Percentiles rank a stretch among this genome's conserved stretches.
Conservation (phyloP, 805 yeast species). For the Pichia occidentalis region DNA sequence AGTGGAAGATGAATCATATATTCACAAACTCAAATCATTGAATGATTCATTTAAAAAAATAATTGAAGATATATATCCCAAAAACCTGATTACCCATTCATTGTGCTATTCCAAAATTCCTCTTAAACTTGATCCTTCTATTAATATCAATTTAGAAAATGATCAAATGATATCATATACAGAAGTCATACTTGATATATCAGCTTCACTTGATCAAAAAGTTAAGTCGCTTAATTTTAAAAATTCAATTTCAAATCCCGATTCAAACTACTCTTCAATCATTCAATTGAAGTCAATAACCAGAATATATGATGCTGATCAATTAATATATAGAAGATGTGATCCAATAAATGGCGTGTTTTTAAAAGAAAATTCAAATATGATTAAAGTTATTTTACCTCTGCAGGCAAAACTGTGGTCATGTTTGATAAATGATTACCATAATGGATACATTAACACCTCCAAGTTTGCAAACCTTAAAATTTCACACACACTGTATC, state of each 20-base stretch:
- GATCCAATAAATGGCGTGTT: conserved; percentile 29
- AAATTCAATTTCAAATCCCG: background rate
- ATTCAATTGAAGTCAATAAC: conserved; percentile 26
- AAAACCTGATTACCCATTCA: conserved; percentile 20
- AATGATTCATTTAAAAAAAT: conserved; percentile 17
- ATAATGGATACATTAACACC: conserved; percentile 25
- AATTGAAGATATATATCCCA: conserved; percentile 21
- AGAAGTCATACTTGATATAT: conserved; percentile 21
- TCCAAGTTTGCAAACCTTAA: conserved; percentile 20
- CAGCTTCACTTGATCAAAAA: conserved; percentile 14
- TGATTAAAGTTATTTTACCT: conserved; percentile 25
- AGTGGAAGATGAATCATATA: conserved; percentile 23
- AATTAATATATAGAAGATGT: conserved; percentile 19
- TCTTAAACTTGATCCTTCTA: conserved; percentile 13
- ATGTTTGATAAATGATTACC: conserved; percentile 25
- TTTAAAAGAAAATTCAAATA: conserved; percentile 15
- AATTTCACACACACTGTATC: conserved; percentile 26
- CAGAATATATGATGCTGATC: conserved; percentile 20
- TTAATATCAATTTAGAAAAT: conserved; percentile 20
- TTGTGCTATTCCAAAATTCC: conserved; percentile 25
- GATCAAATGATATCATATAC: conserved; percentile 27
- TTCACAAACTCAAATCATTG: conserved; percentile 17
- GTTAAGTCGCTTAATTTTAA: no score
- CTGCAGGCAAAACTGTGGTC: conserved; percentile 30
- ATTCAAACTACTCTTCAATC: conserved; percentile 20